Base-by-base conservation (phyloP, 257 asterid genomes). In the Ajuga chamaepitys region DNA sequence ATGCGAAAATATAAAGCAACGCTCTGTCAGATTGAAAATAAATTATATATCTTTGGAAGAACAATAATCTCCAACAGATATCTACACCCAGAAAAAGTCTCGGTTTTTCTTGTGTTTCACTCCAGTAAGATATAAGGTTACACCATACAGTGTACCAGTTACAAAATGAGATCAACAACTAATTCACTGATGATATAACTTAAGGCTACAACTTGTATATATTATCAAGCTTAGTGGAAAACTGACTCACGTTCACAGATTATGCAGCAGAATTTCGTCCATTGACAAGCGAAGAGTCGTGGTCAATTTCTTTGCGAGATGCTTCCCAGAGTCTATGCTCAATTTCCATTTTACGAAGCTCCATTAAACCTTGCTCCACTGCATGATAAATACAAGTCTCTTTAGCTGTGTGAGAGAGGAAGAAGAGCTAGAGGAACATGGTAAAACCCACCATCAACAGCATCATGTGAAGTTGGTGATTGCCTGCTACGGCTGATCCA, bases 261-360 rank as follows among this genome's bases (percentile, higher is more conserved):
- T 66, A 72, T 64, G 22, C 62, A 16, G 68, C 77, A 56, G 83
- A 68, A 41, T 75, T 74, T 40, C 61, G 34, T 58, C 79, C 81
- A 63, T 76, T 73, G 42, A 67, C 40, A 62, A 81, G 71, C 47
- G 85, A 74, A 66, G 82, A 63, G 14, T 76, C 82, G 42, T 79
- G 83, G 38, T 83, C 97, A 30, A 82, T 80, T 79, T 92, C 96
- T 76, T 75, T 85, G 62, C 95, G 97, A 37, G 98, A 92, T 59
- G 90, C 91, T 69, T 92, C 98, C 98, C 98, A 92, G 40, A 92
- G 88, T 71, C 82, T 86, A 53, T 70, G 87, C 77, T 89, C 95
- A 44, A 92, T 85, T 46, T 85, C 89, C 87, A 92, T 59, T 74
- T 89, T 92, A 73, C 91, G 84, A 55, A 92, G 73, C 80, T 92